These are phyloP conservation scores for Cladosporium sphaerospermum DNA, from an alignment of 2,329 filamentous ascomycete species.

Conservation along the genomic window DNA sequence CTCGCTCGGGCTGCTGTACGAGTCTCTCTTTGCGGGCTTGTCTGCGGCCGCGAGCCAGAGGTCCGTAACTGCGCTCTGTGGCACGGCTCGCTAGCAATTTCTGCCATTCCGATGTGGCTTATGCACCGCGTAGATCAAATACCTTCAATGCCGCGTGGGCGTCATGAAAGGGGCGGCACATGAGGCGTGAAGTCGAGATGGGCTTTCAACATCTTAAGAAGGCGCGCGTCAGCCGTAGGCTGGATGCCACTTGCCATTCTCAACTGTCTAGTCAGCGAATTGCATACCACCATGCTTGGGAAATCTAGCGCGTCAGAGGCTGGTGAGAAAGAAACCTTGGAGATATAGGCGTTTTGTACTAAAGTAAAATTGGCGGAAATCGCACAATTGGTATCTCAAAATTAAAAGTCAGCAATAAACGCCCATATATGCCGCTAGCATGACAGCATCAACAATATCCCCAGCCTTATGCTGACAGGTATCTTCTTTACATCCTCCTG, in stretches of 20 bases:
- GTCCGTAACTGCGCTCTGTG: no score
- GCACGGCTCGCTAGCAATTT: no score
- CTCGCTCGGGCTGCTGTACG: neutral
- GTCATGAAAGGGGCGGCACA: no score
- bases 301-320: no score
- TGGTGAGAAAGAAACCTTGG: no score
- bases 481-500: constrained; percentile 60
- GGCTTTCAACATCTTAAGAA: neutral
- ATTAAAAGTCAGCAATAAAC: constrained; percentile 9
- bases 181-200: neutral
- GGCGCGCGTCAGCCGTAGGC: neutral
- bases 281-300: no score
- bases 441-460: constrained; percentile 2
- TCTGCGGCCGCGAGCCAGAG: neutral
- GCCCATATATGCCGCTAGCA: constrained; percentile 10
- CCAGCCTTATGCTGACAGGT: neutral
- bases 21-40: neutral
- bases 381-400: constrained; percentile 12
- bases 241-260: neutral
- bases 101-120: neutral
- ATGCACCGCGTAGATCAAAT: neutral
- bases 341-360: neutral
- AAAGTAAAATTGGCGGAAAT: constrained; percentile 8
- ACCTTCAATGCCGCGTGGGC: neutral
- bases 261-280: no score